Evolutionary conservation across 805 yeast species (phyloP).

Genomic region (Wickerhamiella lipophila): DNA sequence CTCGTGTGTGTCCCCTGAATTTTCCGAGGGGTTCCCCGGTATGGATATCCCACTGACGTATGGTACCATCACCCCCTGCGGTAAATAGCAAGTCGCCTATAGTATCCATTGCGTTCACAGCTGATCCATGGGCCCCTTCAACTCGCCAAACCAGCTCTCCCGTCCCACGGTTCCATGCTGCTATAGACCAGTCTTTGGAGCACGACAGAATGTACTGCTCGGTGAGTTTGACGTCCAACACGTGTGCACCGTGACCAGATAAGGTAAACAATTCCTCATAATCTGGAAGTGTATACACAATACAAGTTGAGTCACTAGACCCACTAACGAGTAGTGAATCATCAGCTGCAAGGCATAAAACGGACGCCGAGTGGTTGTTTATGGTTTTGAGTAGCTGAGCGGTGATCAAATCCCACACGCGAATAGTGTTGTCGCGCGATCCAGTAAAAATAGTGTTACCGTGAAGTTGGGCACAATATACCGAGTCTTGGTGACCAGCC

Average conservation of each 20-base stretch:
- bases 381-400: conserved; percentile 18
- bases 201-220: conserved; percentile 25
- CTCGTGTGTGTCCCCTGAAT: conserved; percentile 67
- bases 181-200: conserved; percentile 27
- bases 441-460: conserved; percentile 62
- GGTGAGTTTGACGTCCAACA: conserved; percentile 82
- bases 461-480: conserved; percentile 59
- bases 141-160: conserved; percentile 18
- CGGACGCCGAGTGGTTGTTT: conserved; percentile 14
- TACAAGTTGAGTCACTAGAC: conserved; percentile 11
- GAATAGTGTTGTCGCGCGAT: conserved; percentile 35
- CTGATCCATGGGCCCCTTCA: conserved; percentile 24
- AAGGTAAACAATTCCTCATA: conserved; percentile 69
- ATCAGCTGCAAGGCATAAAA: conserved; percentile 14
- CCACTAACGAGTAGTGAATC: conserved; percentile 11
- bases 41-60: conserved; percentile 68
- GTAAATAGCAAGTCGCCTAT: conserved; percentile 22
- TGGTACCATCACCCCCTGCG: conserved; percentile 57
- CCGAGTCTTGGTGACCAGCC: conserved; percentile 70
- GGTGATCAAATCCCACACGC: conserved; percentile 27
- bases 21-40: conserved; percentile 58
- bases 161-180: conserved; percentile 24
- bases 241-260: conserved; percentile 90
- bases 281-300: conserved; percentile 73
- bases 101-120: conserved; percentile 29